A percentile compares a stretch with the other conserved stretches of the same genome.
Conservation (phyloP, 306 rosid genomes). For the Cucurbita ficifolia region DNA sequence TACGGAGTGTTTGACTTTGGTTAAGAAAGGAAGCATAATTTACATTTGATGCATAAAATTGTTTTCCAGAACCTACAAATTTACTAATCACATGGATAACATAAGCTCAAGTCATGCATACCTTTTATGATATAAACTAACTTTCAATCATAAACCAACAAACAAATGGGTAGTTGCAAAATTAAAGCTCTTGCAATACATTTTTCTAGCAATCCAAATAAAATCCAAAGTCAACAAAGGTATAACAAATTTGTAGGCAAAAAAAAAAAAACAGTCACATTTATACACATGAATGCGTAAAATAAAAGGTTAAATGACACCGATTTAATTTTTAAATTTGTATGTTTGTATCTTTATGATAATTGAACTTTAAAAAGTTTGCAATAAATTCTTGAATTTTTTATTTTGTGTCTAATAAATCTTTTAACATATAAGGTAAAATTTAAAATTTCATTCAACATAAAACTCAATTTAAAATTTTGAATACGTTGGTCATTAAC, state of each 20-base stretch:
- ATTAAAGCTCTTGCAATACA: neutral
- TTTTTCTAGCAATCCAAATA: neutral
- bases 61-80: neutral
- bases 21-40: neutral
- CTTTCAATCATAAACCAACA: neutral
- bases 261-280: too few species aligned
- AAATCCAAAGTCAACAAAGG: neutral
- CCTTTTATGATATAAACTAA: neutral
- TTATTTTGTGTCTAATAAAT: too few species aligned
- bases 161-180: neutral
- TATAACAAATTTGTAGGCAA: neutral
- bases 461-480: too few species aligned
- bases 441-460: too few species aligned
- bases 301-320: too few species aligned
- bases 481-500: too few species aligned
- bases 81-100: neutral
- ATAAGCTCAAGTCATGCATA: neutral
- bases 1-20: neutral
- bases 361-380: too few species aligned
- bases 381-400: too few species aligned
- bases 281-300: too few species aligned
- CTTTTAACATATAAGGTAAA: too few species aligned
- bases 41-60: neutral
- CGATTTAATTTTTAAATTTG: too few species aligned
- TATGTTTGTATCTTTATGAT: too few species aligned